Conservation (phyloP, 768 basidiomycete genomes). For the Kwoniella heveanensis region DNA sequence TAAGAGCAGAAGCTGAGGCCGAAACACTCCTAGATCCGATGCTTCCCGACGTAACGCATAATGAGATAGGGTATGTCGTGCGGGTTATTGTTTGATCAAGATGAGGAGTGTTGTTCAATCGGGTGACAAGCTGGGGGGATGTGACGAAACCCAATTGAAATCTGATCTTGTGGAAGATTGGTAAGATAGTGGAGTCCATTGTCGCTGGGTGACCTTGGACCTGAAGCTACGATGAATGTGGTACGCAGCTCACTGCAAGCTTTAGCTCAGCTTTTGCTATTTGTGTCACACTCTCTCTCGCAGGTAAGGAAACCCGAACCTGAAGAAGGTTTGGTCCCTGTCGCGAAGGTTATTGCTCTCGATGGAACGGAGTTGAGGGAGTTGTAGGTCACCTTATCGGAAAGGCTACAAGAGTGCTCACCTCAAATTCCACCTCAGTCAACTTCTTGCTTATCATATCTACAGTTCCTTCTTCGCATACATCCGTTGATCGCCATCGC, state of each 20-base stretch:
- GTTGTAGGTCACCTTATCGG: too few species aligned
- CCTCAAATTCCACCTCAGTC: conserved; percentile 42
- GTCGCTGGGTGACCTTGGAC: conserved; percentile 17
- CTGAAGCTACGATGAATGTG: conserved; percentile 30
- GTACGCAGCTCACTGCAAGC: not conserved
- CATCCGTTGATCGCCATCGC: conserved; percentile 21
- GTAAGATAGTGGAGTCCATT: conserved; percentile 20
- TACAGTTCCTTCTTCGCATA: conserved; percentile 3
- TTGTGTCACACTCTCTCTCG: too few species aligned
- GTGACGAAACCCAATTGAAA: conserved; percentile 39
- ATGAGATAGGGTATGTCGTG: not conserved
- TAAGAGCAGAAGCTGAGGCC: not conserved
- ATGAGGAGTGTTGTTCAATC: conserved; percentile 21
- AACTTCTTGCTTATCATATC: conserved; percentile 41
- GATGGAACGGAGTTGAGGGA: not conserved
- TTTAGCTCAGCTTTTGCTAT: conserved; percentile 7
- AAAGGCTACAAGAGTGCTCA: too few species aligned
- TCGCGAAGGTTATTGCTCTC: not conserved
- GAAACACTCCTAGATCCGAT: not conserved
- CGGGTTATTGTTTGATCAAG: not conserved
- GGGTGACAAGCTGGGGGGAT: conserved; percentile 34
- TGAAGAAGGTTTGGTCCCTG: not conserved
- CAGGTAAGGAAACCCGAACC: not conserved
- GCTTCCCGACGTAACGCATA: not conserved
- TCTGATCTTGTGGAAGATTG: conserved; percentile 35